These are phyloP conservation scores for Lolium rigidum DNA, from an alignment of 176 grass and related monocot species.

Conservation along the genomic window DNA sequence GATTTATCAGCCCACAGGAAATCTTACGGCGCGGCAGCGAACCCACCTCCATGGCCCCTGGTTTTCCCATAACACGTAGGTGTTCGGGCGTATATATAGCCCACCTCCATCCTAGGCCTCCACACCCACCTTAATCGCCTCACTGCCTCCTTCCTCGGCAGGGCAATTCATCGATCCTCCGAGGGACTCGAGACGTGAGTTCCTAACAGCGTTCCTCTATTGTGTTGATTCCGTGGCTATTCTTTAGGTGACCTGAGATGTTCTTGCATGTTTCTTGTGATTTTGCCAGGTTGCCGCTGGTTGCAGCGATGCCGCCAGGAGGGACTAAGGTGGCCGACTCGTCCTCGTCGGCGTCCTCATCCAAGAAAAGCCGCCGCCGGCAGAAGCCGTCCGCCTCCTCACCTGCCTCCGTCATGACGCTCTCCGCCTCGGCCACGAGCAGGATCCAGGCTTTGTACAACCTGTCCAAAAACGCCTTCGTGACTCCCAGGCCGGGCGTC, in stretches of 20 bases:
- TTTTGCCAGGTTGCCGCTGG: background rate
- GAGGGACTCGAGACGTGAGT: background rate
- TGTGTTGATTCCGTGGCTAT: background rate
- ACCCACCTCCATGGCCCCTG: background rate
- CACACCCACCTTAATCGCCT: background rate
- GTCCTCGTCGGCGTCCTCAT: background rate
- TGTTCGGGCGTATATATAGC: background rate
- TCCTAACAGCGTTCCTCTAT: background rate
- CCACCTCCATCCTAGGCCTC: background rate
- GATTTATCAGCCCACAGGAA: constrained; percentile 13
- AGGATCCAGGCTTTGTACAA: constrained; percentile 54
- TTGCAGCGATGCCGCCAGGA: background rate
- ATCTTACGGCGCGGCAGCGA: background rate
- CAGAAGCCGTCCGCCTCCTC: background rate
- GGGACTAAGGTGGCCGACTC: background rate
- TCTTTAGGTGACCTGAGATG: background rate
- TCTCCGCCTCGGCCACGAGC: background rate
- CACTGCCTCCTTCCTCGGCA: background rate
- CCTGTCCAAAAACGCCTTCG: constrained; percentile 56
- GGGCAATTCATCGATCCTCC: background rate
- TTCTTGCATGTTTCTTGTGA: background rate
- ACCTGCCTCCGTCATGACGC: background rate
- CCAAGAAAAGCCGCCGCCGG: constrained; percentile 15
- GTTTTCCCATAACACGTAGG: background rate
- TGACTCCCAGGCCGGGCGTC: constrained; percentile 24